Conservation (phyloP, 768 basidiomycete genomes). For the Mycena crocata region DNA sequence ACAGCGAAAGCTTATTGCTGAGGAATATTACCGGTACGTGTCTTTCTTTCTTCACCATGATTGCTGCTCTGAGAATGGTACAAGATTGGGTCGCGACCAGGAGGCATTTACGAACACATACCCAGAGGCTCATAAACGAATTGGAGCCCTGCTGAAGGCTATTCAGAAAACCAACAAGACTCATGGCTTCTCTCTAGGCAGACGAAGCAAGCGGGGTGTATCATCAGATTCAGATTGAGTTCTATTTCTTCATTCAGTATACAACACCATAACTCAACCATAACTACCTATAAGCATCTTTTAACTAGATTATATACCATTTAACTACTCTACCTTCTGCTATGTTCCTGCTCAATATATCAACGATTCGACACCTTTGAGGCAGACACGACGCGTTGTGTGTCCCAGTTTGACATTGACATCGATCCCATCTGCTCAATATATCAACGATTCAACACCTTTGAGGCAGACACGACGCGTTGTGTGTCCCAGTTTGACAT, state of each 20-base stretch:
- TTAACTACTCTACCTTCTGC: too few species aligned
- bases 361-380: not conserved
- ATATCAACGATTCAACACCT: too few species aligned
- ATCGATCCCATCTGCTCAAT: not conserved
- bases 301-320: too few species aligned
- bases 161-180: conserved; percentile 7
- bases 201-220: not conserved
- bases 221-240: not conserved
- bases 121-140: not conserved
- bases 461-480: not conserved
- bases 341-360: too few species aligned
- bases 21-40: not conserved
- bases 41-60: not conserved
- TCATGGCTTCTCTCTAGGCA: not conserved
- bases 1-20: conserved; percentile 9
- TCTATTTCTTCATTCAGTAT: not conserved
- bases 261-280: not conserved
- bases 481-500: not conserved
- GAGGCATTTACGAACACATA: not conserved
- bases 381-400: not conserved
- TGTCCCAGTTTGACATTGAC: not conserved
- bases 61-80: not conserved
- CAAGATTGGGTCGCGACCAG: not conserved
- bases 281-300: not conserved
- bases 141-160: not conserved